Evolutionary conservation across 1,284 basidiomycete genomes (phyloP), one percentile per base, ranked within the genome.

Genomic region (Boletus holoroseus): DNA sequence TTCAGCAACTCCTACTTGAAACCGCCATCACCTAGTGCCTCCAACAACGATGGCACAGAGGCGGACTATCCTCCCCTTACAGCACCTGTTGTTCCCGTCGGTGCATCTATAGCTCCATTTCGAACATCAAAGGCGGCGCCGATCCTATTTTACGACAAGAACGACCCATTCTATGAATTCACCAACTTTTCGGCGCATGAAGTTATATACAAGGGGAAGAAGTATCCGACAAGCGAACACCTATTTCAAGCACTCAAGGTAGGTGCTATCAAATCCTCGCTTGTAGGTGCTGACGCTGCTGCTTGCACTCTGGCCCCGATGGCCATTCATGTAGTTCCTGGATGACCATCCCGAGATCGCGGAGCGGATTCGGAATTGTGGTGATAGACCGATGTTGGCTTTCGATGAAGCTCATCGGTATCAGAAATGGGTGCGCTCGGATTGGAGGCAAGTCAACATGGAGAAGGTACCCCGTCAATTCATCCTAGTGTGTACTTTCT

Each of bases 231-330:
- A 0, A 81, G 79, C 61, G 82, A 85, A 61, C 82, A 85, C 60
- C 71, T 85, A 8, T 83, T 83, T 58, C 83, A 84, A 56, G 79
- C 83, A 2, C 74, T 83, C 69, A 84, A 85, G 63, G 82, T 82
- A 51, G 15, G 61, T 54, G 6, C 47, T 51, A 5, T 18, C 5
- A n/a, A 7, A 6, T 41, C 26, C 9, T 22, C 18, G 22, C 26
- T 41, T 44, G 12, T 28, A 5, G 12, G 7, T 48, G 13, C 44
- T 37, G 46, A 53, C 34, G 3, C n/a, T 34, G 20, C 7, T 18
- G 28, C 15, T 52, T 36, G 13, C 7, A 18, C 31, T 16, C 16
- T 40, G 24, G n/a, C 28, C 20, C 39, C 15, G 34, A 24, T 54
- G 35, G 13, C 2, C 3, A 40, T 51, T 27, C 13, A 51, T 50